Evolutionary conservation across 495 filamentous ascomycete species (phyloP).

Genomic region (Hypomontagnella monticulosa): DNA sequence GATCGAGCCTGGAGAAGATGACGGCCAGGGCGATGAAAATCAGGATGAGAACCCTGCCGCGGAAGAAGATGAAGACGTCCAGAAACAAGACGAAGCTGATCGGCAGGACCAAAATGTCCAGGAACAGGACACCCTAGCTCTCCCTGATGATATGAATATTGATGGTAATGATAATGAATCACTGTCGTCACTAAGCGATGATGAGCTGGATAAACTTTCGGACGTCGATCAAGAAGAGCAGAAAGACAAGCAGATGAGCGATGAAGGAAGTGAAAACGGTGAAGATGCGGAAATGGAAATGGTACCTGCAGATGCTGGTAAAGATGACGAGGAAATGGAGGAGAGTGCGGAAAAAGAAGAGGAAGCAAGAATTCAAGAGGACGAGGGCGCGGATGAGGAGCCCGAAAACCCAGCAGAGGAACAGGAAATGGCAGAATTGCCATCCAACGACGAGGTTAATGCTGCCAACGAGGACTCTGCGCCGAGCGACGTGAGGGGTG

Average conservation of each 20-base stretch:
- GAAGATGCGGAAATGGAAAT: constrained; percentile 43
- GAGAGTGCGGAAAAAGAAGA: constrained; percentile 48
- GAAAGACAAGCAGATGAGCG: constrained; percentile 45
- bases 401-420: constrained; percentile 35
- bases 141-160: constrained; percentile 80
- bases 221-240: constrained; percentile 58
- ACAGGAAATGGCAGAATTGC: constrained; percentile 47
- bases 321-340: constrained; percentile 45
- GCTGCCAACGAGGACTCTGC: constrained; percentile 71
- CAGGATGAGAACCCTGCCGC: constrained; percentile 65
- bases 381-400: constrained; percentile 52
- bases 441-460: constrained; percentile 58
- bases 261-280: constrained; percentile 45
- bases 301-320: constrained; percentile 27
- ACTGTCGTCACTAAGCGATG: constrained; percentile 57
- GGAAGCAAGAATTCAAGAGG: constrained; percentile 57
- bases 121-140: constrained; percentile 64
- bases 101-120: constrained; percentile 73
- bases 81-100: constrained; percentile 70
- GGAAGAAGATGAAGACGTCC: constrained; percentile 77
- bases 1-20: constrained; percentile 57
- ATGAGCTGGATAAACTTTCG: constrained; percentile 66
- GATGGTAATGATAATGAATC: constrained; percentile 64
- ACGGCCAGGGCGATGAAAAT: constrained; percentile 60
- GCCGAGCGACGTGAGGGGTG: constrained; percentile 70